Percentiles rank a stretch among this genome's conserved stretches.
Conservation (phyloP, 2,329 filamentous ascomycete genomes). For the Cercospora canescens region DNA sequence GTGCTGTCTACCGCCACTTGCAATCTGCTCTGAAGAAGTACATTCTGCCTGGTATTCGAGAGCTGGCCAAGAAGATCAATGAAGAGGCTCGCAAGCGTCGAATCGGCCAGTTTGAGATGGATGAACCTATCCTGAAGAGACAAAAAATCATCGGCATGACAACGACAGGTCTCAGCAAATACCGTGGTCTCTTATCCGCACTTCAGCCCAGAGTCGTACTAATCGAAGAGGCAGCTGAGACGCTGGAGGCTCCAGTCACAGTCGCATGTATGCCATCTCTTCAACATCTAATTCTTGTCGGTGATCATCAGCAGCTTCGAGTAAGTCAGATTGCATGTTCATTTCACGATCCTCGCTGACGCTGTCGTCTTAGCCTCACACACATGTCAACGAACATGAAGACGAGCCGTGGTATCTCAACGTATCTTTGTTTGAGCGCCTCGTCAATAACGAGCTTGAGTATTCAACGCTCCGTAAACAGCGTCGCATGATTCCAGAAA, state of each 20-base stretch:
- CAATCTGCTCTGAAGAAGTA: conserved; percentile 55
- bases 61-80: conserved; percentile 53
- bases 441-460: conserved; percentile 65
- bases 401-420: conserved; percentile 65
- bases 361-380: conserved; percentile 56
- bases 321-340: neutral
- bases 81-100: conserved; percentile 54
- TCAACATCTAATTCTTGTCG: conserved; percentile 68
- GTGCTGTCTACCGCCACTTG: conserved; percentile 66
- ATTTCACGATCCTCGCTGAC: neutral
- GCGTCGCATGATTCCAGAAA: conserved; percentile 70
- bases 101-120: conserved; percentile 59
- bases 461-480: conserved; percentile 68
- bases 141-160: conserved; percentile 67
- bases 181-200: conserved; percentile 67
- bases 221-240: conserved; percentile 80
- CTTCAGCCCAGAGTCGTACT: conserved; percentile 68
- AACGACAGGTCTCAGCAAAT: conserved; percentile 79
- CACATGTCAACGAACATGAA: conserved; percentile 61
- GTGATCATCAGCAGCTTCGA: conserved; percentile 74
- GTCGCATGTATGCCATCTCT: conserved; percentile 62
- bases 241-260: conserved; percentile 63
- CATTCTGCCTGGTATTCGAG: conserved; percentile 50
- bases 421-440: conserved; percentile 76
- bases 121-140: conserved; percentile 61